Evolutionary conservation across 164 flowering plant species (phyloP), one percentile per base, ranked within the genome.

Genomic region (Warburgia ugandensis): DNA sequence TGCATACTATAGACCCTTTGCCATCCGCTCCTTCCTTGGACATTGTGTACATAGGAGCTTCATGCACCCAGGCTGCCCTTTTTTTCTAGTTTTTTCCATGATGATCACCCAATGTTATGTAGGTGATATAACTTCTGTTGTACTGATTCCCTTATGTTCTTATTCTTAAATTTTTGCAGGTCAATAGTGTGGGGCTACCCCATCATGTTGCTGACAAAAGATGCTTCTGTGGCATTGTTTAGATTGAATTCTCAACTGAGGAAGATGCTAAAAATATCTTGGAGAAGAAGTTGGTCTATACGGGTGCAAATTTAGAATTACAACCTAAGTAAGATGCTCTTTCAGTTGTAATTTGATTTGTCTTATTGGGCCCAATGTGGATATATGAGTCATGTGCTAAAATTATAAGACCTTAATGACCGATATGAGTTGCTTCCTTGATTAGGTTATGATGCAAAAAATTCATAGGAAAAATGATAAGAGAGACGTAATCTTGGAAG

Each of bases 171-270:
- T 30, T 54, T 40, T 7, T 73, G 46, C 74, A 92, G 99, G 95
- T 92, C 64, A 82, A 78, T 54, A 81, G 97, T 59, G 78, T 88
- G 48, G 81, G 97, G 69, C 72, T 89, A 44, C 97, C 99, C 46
- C 86, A 83, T 37, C 97, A 80, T 77, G 87, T 83, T 63, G 79
- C 77, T 10, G 86, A 81, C 61, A 89, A 77, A 58, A 81, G 68
- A 60, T 21, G 73, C n/a, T 86, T 86, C 48, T 79, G 83, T 68
- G 96, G 99, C 13, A 78, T 81, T 64, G 97, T 96, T 43, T 62
- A 89, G 60, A 41, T 94, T 52, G 99, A 94, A 60, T 86, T 89
- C 49, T 81, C 97, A 44, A 42, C 82, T 0, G 95, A 79, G 69
- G 95, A 84, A 70, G 97, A 84, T 58, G 90, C 83, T 8, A 75